Base-by-base conservation (phyloP, 805 yeast species). In the Wickerhamiella vanderwaltii region DNA sequence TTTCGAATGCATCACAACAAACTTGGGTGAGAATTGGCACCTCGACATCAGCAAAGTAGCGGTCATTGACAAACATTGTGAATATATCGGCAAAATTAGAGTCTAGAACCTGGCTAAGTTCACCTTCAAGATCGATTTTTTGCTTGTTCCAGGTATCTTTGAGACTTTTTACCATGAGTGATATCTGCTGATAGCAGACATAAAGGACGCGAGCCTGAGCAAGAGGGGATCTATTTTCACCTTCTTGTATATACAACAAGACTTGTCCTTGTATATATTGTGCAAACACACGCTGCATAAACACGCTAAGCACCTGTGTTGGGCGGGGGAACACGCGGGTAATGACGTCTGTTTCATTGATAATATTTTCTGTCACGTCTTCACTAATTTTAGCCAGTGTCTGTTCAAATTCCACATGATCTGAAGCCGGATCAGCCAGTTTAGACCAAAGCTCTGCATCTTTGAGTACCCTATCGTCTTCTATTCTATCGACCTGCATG, bases 161-260 rank as follows among this genome's bases (percentile, higher is more conserved):
- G 49, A 87, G 63, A 43, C 74, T 76, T 43, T 71, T 73, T 1
- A 82, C 75, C 50, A 80, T 72, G 36, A 68, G 71, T 11, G 74
- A 72, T 7, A 80, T 65, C 28, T 72, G 61, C 0, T 69, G 66
- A 54, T 75, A 79, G n/a, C 80, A 63, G 2, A 77, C 66, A 59
- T 84, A 82, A 25, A 88, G 60, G 1, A 79, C 69, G 52, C 97
- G 69, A 2, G 86, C 75, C 55, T 79, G 84, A 0, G 94, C 79
- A 39, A 86, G 61, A 2, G 75, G 67, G 18, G 83, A 73, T 5
- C 72, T 63, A 1, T 80, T 68, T 36, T 72, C 69, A 0, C 95
- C 77, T 43, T 69, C 72, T 39, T 70, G 75, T 24, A 86, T 59
- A 24, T 82, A 62, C 1, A 71, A 61, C 46, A 75, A 76, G 6